Evolutionary conservation across 768 basidiomycete species (phyloP), one percentile per base, ranked within the genome.

Genomic region (Pisolithus marmoratus): DNA sequence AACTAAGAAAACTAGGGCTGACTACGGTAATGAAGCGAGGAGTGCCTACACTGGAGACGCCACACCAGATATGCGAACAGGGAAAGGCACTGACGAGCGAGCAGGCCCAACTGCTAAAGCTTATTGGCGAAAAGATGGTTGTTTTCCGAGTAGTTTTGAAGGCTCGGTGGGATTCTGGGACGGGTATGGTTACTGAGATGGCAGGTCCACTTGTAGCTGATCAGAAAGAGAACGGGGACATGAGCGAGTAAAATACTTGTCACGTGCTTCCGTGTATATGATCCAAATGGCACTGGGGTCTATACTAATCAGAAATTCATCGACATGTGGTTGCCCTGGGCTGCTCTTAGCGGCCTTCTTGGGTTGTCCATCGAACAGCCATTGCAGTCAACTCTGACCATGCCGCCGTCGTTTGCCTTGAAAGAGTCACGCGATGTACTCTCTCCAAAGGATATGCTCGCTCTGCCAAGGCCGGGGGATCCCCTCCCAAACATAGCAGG

Each of bases 101-200:
- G 70, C 90, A 97, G 73, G 85, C 94, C 24, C 90, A 97, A 69
- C 72, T 98, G 43, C 73, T 99, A 55, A 97, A 98, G 75, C 75
- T 98, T 54, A 81, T 93, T 38, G 92, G 91, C 11, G 81, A 93
- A 62, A 85, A 82, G 71, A 87, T 94, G 87, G 93, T 93, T 2
- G 78, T 76, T 45, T 94, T 94, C 69, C 76, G 81, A 55, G 83
- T 92, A 22, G 77, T 74, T n/a, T 67, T 91, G 52, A 76, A 81
- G 50, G 79, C 82, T 40, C 72, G 84, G 52, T 93, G 90, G 89
- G 82, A 85, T 57, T 78, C 84, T 44, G 73, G 71, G 52, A 82
- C 75, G 29, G 88, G 83, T 20, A 74, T 82, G 58, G 83, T 91
- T 36, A 72, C 74, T 2, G 75, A 84, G 65, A 64, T 85, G 17